Conservation (phyloP, 78 protist species). For the Polysphondylium violaceum region DNA sequence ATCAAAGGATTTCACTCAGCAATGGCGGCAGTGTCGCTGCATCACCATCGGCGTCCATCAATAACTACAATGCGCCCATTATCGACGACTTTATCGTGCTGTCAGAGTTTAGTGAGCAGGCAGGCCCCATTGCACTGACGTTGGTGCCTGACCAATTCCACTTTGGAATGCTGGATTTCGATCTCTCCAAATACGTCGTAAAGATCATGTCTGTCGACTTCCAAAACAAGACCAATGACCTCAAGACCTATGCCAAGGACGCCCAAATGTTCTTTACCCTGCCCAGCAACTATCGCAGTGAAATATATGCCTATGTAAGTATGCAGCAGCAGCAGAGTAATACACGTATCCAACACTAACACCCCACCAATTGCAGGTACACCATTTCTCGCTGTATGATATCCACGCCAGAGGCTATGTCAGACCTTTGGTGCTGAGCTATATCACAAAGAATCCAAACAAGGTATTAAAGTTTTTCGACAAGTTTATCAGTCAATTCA, state of each 20-base stretch:
- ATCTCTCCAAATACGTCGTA: conserved; percentile 71
- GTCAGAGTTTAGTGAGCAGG: conserved; percentile 83
- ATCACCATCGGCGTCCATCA: neutral
- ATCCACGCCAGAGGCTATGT: conserved; percentile 85
- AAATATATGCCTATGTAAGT: conserved; percentile 60
- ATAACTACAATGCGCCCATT: neutral
- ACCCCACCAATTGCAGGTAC: conserved; percentile 45
- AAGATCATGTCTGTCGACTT: conserved; percentile 86
- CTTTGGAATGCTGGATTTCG: conserved; percentile 23
- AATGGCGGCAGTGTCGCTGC: neutral
- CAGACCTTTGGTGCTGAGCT: conserved; percentile 68
- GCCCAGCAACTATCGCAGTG: conserved; percentile 5
- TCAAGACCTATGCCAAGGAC: conserved; percentile 69
- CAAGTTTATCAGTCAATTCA: conserved; percentile 27
- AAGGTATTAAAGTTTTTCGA: conserved; percentile 72
- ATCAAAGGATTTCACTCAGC: no score
- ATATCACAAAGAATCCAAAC: conserved; percentile 62
- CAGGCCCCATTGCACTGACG: conserved; percentile 75
- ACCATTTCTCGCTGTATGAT: conserved; percentile 82
- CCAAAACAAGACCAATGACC: conserved; percentile 83
- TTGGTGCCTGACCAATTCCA: conserved; percentile 47
- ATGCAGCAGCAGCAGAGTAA: no score
- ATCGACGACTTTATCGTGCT: conserved; percentile 74
- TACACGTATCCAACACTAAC: no score
- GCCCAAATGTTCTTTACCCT: conserved; percentile 71